Base-by-base conservation (phyloP, 2,329 filamentous ascomycete genomes). In the Orbilia brochopaga region DNA sequence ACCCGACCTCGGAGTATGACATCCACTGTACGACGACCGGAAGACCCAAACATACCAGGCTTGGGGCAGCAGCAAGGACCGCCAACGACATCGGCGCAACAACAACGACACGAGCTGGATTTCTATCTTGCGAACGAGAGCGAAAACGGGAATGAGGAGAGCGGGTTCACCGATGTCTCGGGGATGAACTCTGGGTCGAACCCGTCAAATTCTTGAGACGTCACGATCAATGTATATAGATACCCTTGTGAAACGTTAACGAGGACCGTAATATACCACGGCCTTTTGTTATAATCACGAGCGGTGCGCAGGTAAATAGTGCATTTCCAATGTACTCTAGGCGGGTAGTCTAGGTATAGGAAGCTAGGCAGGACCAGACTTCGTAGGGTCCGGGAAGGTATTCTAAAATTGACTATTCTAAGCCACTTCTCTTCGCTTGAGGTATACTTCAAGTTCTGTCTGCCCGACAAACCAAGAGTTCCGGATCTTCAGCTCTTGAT, bases 401-500 rank as follows among this genome's bases (percentile, higher is more conserved):
- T 15, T 4, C 17, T 15, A 44, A 44, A 15, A 17, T 6, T 17
- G 3, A 6, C 40, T 5, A 15, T 4, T 5, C 40, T 15, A 44
- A 10, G 54, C 59, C 0, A 32, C 50, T n/a, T 66, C 23, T 37
- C 62, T 27, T 23, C 48, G 55, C 23, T 37, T 61, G 11, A 75
- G 60, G 35, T 60, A 73, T 4, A 70, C 73, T 5, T 73, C 40
- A 4, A 75, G 56, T 1, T 73, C 73, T 1, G 73, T 80, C 76
- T 87, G 85, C 78, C 86, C 85, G 56, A 87, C 84, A 69, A 87
- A 87, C 85, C 85, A 87, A 1, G 85, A 84, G 74, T 87, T 87
- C 54, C 84, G 81, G 19, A 86, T 78, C 75, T 82, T 82, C 85
- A 85, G 87, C 74, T 87, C 85, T 66, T 82, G 81, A 15, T 76